These are phyloP conservation scores for Aspergillus avenaceus DNA, from an alignment of 495 filamentous ascomycete species.

Conservation along the genomic window DNA sequence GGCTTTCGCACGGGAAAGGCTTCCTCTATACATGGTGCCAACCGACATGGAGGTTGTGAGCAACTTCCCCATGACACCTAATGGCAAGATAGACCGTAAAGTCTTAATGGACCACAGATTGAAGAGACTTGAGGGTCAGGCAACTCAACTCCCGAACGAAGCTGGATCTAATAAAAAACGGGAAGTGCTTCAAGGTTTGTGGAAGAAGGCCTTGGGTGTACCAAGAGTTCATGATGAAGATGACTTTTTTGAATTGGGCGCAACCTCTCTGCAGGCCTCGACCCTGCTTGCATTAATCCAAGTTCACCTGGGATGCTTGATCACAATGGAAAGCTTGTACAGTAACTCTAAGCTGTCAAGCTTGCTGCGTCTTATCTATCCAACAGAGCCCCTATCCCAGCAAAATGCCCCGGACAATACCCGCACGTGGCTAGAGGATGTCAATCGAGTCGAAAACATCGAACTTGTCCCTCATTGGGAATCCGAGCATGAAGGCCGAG, in stretches of 20 bases:
- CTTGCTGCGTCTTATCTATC: neutral
- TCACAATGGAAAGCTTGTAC: slow-evolving; percentile 2
- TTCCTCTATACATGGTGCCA: slow-evolving; percentile 1
- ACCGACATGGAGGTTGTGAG: neutral
- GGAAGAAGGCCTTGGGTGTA: neutral
- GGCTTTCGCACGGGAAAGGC: neutral
- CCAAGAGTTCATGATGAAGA: neutral
- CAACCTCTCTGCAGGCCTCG: slow-evolving; percentile 3
- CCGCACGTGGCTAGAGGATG: neutral
- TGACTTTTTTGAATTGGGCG: slow-evolving; percentile 2
- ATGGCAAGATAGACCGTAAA: slow-evolving; percentile 4
- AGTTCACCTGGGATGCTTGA: neutral
- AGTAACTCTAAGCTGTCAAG: neutral
- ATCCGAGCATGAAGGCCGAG: slow-evolving; percentile 2
- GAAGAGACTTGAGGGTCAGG: neutral
- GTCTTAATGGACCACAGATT: neutral
- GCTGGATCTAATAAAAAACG: neutral
- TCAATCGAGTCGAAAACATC: neutral
- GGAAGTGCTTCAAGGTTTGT: neutral
- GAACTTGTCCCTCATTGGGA: slow-evolving; percentile 6
- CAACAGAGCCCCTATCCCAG: neutral
- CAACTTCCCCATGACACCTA: neutral
- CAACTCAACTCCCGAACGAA: neutral
- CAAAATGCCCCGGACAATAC: slow-evolving; percentile 4
- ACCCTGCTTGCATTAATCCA: neutral